Percentiles rank a stretch among this genome's conserved stretches.
Conservation (phyloP, 805 yeast species). For the Yamadazyma akitaensis region DNA sequence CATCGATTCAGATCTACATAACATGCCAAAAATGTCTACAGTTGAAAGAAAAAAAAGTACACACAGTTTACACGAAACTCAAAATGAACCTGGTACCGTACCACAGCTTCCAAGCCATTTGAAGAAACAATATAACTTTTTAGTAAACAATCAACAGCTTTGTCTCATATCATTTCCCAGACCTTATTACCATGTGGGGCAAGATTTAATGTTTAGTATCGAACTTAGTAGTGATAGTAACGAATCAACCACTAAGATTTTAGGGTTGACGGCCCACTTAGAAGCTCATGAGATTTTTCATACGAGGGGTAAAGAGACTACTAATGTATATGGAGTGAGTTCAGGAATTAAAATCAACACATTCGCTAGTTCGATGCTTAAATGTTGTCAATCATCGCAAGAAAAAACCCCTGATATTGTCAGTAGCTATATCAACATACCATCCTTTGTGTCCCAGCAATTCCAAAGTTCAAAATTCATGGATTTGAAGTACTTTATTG, state of each 20-base stretch:
- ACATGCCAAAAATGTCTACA: slow-evolving; percentile 32
- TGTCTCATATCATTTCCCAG: slow-evolving; percentile 32
- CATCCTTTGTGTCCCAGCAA: slow-evolving; percentile 30
- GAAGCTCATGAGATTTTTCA: slow-evolving; percentile 41
- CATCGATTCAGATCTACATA: slow-evolving; percentile 29
- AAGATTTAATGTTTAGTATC: slow-evolving; percentile 33
- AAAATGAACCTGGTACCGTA: slow-evolving; percentile 14
- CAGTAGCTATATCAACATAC: slow-evolving; percentile 28
- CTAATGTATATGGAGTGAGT: slow-evolving; percentile 32
- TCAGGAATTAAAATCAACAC: slow-evolving; percentile 32
- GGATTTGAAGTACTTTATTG: slow-evolving; percentile 34
- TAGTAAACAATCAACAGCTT: slow-evolving; percentile 30
- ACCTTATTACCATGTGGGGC: slow-evolving; percentile 37
- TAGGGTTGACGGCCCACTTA: slow-evolving; percentile 32
- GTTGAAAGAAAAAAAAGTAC: slow-evolving; percentile 31
- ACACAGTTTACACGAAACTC: slow-evolving; percentile 15
- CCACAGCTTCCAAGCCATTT: slow-evolving; percentile 27
- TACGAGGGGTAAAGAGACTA: slow-evolving; percentile 12
- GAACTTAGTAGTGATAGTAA: slow-evolving; percentile 19
- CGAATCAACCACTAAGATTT: slow-evolving; percentile 20
- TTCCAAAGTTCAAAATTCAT: slow-evolving; percentile 35
- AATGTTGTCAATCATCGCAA: background rate
- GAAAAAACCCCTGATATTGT: slow-evolving; percentile 5
- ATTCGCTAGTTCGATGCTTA: slow-evolving; percentile 26
- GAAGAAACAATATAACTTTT: slow-evolving; percentile 35